Evolutionary conservation across 805 yeast species (phyloP), one percentile per base, ranked within the genome.

Genomic region (Limtongia smithiae): DNA sequence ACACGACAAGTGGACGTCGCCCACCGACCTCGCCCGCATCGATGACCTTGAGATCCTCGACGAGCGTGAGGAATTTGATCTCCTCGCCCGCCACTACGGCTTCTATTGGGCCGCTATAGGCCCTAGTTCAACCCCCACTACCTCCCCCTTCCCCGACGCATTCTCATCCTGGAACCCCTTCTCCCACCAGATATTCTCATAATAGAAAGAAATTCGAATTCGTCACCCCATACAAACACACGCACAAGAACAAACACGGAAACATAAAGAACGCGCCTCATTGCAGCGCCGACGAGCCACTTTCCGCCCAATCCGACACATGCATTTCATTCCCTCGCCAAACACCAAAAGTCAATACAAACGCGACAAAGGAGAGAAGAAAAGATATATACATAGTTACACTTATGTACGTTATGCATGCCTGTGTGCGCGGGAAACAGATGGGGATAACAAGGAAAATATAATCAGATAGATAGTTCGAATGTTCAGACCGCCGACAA

Each of bases 51-150:
- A 85, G 63, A 67, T 83, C 56, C 70, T 85, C 18, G 94, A 85
- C 64, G 94, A 85, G 63, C 64, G 82, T 3, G 94, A 85, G 64
- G 94, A 85, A 59, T 73, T 85, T 62, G 65, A 71, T 45, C 67
- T 85, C 34, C 69, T 85, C 39, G 74, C 82, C 51, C 67, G 69
- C 31, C 94, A 85, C 64, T 85, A 85, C 57, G 74, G 79, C 48
- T 58, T 79, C 12, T 69, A 55, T 40, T 71, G 72, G 71, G 71
- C 60, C 8, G 43, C 50, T 18, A 50, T 50, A 3, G 15, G 15
- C 8, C 21, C 37, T 18, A 30, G 14, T 25, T 30, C 32, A 30
- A 14, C 32, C 32, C 12, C 32, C 32, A 37, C 40, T 11, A 11
- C 40, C 24, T 6, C 24, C 28, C 7, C 24, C 15, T 37, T 37